Evolutionary conservation across 78 protist genomes (phyloP), one percentile per base, ranked within the genome.

Genomic region (Mastigamoeba balamuthi): DNA sequence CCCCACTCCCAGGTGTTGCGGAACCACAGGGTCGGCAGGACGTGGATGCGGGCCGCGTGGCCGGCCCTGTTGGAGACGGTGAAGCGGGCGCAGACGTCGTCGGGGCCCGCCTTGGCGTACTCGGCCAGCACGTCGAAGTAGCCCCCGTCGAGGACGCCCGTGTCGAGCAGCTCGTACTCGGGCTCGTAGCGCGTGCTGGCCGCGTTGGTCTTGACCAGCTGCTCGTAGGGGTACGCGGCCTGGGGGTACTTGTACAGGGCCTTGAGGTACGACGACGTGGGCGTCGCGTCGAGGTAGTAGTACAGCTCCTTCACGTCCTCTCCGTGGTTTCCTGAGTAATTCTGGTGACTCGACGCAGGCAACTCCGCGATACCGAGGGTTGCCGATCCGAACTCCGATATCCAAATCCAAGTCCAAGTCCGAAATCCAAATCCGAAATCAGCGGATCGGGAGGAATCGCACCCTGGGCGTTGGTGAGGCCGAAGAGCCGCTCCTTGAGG

Each of bases 1-100:
- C 90, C 94, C 95, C 95, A 91, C 27, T 81, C 42, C 95, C 95
- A 91, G 4, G 88, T 80, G 78, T 91, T 91, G 42, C 92, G 67
- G 40, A 40, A 76, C 95, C 95, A 91, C 8, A 85, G 68, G 8
- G 71, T 73, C 35, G 95, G 92, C 7, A 87, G 48, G 4, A 91
- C 72, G 25, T 40, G 68, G 30, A 82, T 74, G 1, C 82, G 52
- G 41, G 85, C 78, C 0, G 35, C 73, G 28, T 64, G 68, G 1
- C 29, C 7, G 3, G 58, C 40, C 27, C 91, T 40, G 72, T 91
- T 91, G n/a, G 70, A 6, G 7, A 76, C 81, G 7, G 83, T 80
- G 23, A 91, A 33, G 36, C 10, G 9, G 40, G 78, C 69, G 40
- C 53, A 25, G 28, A 91, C 72, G 63, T 90, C 92, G 37, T 87